Percentiles rank a stretch among this genome's conserved stretches.
Evolutionary conservation across 2,329 filamentous ascomycete species (phyloP).

Genomic region (Venturia aucupariae): DNA sequence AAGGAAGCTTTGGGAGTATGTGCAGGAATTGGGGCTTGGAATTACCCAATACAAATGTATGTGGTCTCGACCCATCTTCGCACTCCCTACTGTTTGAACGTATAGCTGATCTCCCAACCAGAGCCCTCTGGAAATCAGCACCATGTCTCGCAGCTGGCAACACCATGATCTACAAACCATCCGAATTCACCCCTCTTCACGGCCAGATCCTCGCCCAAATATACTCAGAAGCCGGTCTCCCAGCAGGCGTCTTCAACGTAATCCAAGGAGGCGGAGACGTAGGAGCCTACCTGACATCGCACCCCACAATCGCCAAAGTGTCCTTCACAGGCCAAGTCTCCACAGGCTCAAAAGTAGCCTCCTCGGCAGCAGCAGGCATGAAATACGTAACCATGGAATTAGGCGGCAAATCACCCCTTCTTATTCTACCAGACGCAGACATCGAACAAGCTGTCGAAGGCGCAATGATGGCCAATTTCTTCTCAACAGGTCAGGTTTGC

Average conservation of each 20-base stretch:
- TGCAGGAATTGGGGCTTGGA: conserved; percentile 83
- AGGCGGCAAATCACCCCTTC: conserved; percentile 73
- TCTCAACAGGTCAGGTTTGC: conserved; percentile 83
- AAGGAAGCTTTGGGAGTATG: conserved; percentile 78
- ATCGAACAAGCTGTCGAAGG: conserved; percentile 75
- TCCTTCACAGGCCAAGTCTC: conserved; percentile 83
- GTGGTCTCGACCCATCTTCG: conserved; percentile 22
- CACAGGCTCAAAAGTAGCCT: conserved; percentile 74
- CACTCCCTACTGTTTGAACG: neutral
- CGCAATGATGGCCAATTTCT: conserved; percentile 92
- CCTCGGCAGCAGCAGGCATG: conserved; percentile 65
- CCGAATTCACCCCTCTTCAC: conserved; percentile 79
- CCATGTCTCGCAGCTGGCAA: conserved; percentile 80
- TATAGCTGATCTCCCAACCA: neutral
- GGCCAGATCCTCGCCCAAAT: conserved; percentile 65
- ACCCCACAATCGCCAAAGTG: conserved; percentile 70
- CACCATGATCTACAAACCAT: conserved; percentile 86
- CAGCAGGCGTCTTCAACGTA: conserved; percentile 78
- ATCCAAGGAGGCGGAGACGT: conserved; percentile 72
- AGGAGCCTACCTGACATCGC: conserved; percentile 64
- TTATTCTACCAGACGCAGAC: conserved; percentile 72
- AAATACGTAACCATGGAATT: conserved; percentile 91
- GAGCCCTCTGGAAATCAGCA: conserved; percentile 76
- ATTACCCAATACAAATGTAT: conserved; percentile 76
- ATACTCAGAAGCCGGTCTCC: conserved; percentile 69